Percentiles rank a stretch among this genome's conserved stretches.
Evolutionary conservation across 2,329 filamentous ascomycete genomes (phyloP).

Genomic region (Acrodontium crateriforme): DNA sequence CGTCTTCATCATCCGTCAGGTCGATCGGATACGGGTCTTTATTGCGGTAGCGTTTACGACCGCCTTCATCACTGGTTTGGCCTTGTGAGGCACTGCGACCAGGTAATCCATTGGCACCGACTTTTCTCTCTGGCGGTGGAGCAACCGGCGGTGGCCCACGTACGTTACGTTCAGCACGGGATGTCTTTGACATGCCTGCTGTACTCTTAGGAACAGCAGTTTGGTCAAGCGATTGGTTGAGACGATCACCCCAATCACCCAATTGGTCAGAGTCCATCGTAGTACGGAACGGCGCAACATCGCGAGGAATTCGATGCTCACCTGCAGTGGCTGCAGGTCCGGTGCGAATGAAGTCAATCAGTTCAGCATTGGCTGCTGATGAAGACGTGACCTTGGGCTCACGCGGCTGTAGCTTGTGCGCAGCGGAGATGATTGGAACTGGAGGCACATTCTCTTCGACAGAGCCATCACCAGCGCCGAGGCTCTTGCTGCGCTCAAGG

Average conservation of each 20-base stretch:
- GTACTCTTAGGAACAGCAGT: neutral
- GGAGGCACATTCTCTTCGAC: conserved; percentile 4
- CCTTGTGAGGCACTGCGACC: neutral
- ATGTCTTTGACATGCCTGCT: too few species aligned
- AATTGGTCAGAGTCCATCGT: conserved; percentile 80
- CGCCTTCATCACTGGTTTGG: neutral
- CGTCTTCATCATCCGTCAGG: conserved; percentile 41
- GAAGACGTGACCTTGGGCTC: conserved; percentile 12
- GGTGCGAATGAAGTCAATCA: conserved; percentile 90
- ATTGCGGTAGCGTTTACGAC: conserved; percentile 56
- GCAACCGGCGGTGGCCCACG: too few species aligned
- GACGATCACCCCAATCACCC: conserved; percentile 23
- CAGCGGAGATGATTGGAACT: conserved; percentile 1
- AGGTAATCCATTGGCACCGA: too few species aligned
- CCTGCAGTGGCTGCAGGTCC: conserved; percentile 48
- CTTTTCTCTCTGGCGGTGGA: too few species aligned
- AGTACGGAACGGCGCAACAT: conserved; percentile 70
- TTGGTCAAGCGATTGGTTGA: conserved; percentile 26
- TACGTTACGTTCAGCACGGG: too few species aligned
- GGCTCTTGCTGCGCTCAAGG: conserved; percentile 6
- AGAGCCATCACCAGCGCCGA: conserved; percentile 4
- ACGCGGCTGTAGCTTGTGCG: conserved; percentile 14
- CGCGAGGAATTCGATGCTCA: conserved; percentile 60
- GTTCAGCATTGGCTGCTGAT: conserved; percentile 57
- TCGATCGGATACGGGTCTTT: conserved; percentile 93